Base-by-base conservation (phyloP, 2,329 filamentous ascomycete species). In the Paecilomyces niveus region DNA sequence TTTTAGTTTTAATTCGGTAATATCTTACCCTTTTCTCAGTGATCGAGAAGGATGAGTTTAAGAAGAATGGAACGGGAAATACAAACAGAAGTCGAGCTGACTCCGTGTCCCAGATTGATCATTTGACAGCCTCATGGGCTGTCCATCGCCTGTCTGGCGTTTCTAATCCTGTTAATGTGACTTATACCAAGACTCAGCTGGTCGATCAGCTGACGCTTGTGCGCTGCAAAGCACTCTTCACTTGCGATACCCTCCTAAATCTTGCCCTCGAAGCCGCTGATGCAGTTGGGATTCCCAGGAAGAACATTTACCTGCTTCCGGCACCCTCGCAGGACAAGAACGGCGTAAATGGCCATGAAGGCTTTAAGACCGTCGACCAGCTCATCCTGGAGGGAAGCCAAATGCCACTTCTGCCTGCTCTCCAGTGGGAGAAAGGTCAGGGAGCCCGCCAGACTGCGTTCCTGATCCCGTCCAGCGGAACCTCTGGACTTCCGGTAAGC, bases 391-490 rank as follows among this genome's bases (percentile, higher is more conserved):
- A 85, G 63, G 88, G 88, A 26, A 68, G 72, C 53, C 75, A 76
- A 13, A 72, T 86, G 33, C 80, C 82, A 2, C 72, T 78, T 18
- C 70, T 89, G 22, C 79, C 84, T 59, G 74, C 79, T 4, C 70
- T 88, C 67, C 78, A 78, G 32, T 89, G 87, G 86, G 67, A 74
- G 50, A 80, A 80, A 59, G 88, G 88, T 0, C 85, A 89, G 64
- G 87, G 86, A 2, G 81, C 80, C 26, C 81, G 82, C 57, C 84
- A 86, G 66, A 83, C 83, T 13, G 86, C 88, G 0, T 90, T 87
- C 68, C 78, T 92, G 52, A 89, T 86, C 75, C 90, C 88, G 69
- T 89, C 86, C 0, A 88, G 85, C 66, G 88, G 88, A 15, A 91
- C 88, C 0, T 89, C 87, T 11, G 88, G 88, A 3, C 74, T 90